phyloP scores from a whole-genome alignment of 768 basidiomycete species.

The Boletus eberwhitei region DNA sequence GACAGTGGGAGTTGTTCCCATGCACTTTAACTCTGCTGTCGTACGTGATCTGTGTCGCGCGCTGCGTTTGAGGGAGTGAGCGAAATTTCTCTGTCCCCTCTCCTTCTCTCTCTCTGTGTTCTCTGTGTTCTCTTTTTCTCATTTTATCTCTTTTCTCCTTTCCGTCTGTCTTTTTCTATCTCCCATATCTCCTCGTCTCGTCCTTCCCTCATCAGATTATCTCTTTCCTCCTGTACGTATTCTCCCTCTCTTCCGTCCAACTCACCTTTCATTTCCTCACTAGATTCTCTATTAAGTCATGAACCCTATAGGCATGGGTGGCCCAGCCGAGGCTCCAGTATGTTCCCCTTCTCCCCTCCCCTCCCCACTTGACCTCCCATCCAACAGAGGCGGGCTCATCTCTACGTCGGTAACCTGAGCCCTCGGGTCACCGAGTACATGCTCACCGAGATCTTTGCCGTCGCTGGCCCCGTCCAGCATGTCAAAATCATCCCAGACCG shows the following conservation, averaged over 20 bases:
- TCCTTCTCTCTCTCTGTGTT: slow-evolving; percentile 19
- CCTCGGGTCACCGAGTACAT: slow-evolving; percentile 99
- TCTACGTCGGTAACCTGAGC: slow-evolving; percentile 97
- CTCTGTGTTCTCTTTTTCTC: slow-evolving; percentile 32
- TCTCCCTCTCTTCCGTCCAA: slow-evolving; percentile 4
- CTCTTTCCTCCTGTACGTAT: slow-evolving; percentile 35
- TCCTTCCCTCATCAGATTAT: slow-evolving; percentile 39
- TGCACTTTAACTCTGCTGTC: slow-evolving; percentile 24
- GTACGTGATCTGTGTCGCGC: slow-evolving; percentile 16
- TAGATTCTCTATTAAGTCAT: slow-evolving; percentile 50
- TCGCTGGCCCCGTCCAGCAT: slow-evolving; percentile 94
- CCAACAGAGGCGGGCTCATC: slow-evolving; percentile 83
- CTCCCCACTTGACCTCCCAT: slow-evolving; percentile 1
- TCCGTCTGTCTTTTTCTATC: slow-evolving; percentile 36
- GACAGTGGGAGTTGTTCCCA: slow-evolving; percentile 17
- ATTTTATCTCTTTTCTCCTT: slow-evolving; percentile 31
- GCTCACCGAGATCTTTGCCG: slow-evolving; percentile 96
- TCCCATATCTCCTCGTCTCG: slow-evolving; percentile 32
- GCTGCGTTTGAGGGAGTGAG: slow-evolving; percentile 20
- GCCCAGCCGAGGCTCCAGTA: slow-evolving; percentile 76
- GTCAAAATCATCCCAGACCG: slow-evolving; percentile 99
- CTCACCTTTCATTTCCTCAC: slow-evolving; percentile 9
- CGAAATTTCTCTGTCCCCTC: slow-evolving; percentile 14
- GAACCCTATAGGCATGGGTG: slow-evolving; percentile 72
- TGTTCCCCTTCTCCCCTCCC: slow-evolving; percentile 26